phyloP scores from a whole-genome alignment of 768 basidiomycete species.

The Coprinopsis cinerea region DNA sequence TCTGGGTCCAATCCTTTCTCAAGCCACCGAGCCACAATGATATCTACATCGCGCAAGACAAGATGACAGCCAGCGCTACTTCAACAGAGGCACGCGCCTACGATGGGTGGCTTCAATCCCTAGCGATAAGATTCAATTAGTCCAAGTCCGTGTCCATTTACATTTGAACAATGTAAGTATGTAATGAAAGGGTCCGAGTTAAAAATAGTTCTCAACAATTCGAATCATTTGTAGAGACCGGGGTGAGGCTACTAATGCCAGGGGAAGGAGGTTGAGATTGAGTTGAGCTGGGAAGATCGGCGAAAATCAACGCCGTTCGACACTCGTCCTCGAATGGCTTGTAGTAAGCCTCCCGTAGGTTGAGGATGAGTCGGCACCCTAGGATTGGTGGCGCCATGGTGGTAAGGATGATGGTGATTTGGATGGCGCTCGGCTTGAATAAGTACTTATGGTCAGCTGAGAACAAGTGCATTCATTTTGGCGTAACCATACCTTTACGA shows the following conservation, averaged over 20 bases:
- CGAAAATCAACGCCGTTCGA: not conserved
- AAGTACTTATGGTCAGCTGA: not conserved
- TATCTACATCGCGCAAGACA: too few relatives aligned
- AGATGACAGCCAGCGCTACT: too few relatives aligned
- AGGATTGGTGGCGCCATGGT: slow-evolving; percentile 13
- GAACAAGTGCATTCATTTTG: not conserved
- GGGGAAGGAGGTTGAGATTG: not conserved
- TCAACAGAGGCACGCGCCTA: too few relatives aligned
- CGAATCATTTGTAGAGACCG: too few relatives aligned
- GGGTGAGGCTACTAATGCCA: not conserved
- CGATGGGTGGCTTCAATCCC: too few relatives aligned
- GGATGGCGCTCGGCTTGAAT: slow-evolving; percentile 5
- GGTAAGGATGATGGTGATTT: slow-evolving; percentile 8
- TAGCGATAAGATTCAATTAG: too few relatives aligned
- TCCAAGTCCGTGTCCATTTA: too few relatives aligned
- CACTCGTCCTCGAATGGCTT: slow-evolving; percentile 14
- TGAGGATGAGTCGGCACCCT: slow-evolving; percentile 18
- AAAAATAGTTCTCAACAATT: too few relatives aligned
- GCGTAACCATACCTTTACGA: not conserved
- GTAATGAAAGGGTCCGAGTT: too few relatives aligned
- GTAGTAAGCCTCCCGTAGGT: slow-evolving; percentile 20
- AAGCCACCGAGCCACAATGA: too few relatives aligned
- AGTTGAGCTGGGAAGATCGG: not conserved
- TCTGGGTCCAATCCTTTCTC: too few relatives aligned
- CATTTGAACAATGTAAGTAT: too few relatives aligned